Conservation (phyloP, 441 rosid species). For the Cnidoscolus chayamansa region DNA sequence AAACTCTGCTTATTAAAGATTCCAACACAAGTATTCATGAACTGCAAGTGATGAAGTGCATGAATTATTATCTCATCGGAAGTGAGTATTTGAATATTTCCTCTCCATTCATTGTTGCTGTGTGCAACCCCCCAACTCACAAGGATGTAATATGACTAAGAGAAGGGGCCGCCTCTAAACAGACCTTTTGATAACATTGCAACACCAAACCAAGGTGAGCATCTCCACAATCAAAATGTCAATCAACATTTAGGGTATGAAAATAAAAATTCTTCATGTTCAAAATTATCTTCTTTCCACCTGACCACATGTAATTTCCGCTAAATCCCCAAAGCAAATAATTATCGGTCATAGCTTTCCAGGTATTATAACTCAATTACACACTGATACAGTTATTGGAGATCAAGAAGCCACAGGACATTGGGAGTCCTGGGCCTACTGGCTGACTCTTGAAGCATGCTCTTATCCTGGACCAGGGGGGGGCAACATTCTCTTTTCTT, state of each 20-base stretch:
- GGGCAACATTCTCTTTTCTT: too few species aligned
- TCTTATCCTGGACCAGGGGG: not conserved
- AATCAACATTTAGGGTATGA: not conserved
- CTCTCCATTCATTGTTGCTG: not conserved
- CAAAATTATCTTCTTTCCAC: not conserved
- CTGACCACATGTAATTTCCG: not conserved
- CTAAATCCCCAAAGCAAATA: not conserved
- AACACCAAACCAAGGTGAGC: not conserved
- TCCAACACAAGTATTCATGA: slow-evolving; percentile 10
- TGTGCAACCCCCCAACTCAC: too few species aligned
- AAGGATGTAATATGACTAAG: not conserved
- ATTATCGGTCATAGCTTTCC: not conserved
- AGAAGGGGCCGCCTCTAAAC: not conserved
- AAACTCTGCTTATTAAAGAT: slow-evolving; percentile 14
- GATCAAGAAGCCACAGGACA: too few species aligned
- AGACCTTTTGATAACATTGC: not conserved
- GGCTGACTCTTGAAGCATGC: not conserved
- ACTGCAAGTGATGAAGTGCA: not conserved
- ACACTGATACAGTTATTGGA: not conserved
- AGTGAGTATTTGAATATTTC: too few species aligned
- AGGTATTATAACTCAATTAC: not conserved
- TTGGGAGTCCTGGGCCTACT: not conserved
- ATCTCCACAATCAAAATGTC: not conserved
- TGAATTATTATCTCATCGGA: too few species aligned
- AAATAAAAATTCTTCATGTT: not conserved